Evolutionary conservation across 371 early-diverging fungal genomes (phyloP).

Genomic region (Capillidium rhysosporum): DNA sequence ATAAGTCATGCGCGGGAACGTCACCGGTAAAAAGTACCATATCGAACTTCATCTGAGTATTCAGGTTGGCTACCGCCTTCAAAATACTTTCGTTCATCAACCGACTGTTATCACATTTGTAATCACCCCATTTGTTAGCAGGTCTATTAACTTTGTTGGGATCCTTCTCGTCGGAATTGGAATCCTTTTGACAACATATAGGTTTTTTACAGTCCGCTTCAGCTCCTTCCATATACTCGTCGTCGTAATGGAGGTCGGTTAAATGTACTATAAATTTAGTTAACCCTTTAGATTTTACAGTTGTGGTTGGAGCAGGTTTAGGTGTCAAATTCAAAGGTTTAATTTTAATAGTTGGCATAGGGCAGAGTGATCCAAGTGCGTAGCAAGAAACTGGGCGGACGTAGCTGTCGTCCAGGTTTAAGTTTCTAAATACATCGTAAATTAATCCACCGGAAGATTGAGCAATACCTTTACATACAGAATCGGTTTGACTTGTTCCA

Average conservation of each 20-base stretch:
- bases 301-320: neutral
- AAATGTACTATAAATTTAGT: neutral
- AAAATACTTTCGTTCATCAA: constrained; percentile 23
- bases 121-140: constrained; percentile 12
- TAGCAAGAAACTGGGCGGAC: neutral
- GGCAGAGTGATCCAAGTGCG: neutral
- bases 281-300: neutral
- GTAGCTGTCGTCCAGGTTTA: neutral
- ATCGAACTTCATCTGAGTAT: constrained; percentile 15
- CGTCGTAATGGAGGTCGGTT: constrained; percentile 4
- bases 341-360: neutral
- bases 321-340: neutral
- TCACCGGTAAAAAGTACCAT: constrained; percentile 40
- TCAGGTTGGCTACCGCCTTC: constrained; percentile 14
- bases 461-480: constrained; percentile 1
- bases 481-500: neutral
- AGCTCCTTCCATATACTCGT: constrained; percentile 4
- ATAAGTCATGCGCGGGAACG: constrained; percentile 38
- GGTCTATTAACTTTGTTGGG: constrained; percentile 3
- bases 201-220: constrained; percentile 6
- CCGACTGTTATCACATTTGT: constrained; percentile 17
- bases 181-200: constrained; percentile 4
- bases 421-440: neutral
- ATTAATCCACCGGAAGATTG: neutral
- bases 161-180: neutral